Evolutionary conservation across 768 basidiomycete species (phyloP).

Genomic region (Filobasidium floriforme): DNA sequence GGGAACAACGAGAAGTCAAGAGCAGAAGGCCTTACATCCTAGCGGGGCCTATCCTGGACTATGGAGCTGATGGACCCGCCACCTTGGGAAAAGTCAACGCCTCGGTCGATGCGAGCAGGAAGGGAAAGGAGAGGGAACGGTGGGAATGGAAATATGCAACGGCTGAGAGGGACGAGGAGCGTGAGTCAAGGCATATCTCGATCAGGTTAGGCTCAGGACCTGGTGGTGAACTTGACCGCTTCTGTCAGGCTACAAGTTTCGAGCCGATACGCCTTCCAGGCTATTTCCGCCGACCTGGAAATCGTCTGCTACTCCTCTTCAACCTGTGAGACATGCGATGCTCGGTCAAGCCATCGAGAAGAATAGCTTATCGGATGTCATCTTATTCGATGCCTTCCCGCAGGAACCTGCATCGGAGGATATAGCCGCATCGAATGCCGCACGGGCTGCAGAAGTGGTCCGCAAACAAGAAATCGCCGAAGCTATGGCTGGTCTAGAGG

Average conservation of each 20-base stretch:
- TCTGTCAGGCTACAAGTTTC: background rate
- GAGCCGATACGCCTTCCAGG: background rate
- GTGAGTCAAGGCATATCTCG: background rate
- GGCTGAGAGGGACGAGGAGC: background rate
- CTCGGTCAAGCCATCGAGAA: too few species aligned
- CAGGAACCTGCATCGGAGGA: too few species aligned
- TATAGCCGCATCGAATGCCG: too few species aligned
- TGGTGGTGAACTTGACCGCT: background rate
- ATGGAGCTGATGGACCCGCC: slow-evolving; percentile 4
- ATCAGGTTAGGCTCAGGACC: background rate
- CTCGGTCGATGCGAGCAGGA: background rate
- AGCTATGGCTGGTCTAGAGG: background rate
- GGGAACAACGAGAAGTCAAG: background rate
- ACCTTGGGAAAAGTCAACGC: background rate
- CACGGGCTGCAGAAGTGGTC: too few species aligned
- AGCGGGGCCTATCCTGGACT: slow-evolving; percentile 2
- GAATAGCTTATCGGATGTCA: too few species aligned
- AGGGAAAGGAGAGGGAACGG: background rate
- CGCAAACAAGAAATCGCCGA: background rate
- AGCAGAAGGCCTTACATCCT: background rate
- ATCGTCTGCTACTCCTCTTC: background rate
- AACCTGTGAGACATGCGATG: background rate
- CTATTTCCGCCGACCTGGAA: slow-evolving; percentile 7
- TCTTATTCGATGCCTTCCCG: too few species aligned
- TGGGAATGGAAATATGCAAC: slow-evolving; percentile 6